phyloP scores from a whole-genome alignment of 768 basidiomycete genomes.

The Paxillus ammoniavirescens region DNA sequence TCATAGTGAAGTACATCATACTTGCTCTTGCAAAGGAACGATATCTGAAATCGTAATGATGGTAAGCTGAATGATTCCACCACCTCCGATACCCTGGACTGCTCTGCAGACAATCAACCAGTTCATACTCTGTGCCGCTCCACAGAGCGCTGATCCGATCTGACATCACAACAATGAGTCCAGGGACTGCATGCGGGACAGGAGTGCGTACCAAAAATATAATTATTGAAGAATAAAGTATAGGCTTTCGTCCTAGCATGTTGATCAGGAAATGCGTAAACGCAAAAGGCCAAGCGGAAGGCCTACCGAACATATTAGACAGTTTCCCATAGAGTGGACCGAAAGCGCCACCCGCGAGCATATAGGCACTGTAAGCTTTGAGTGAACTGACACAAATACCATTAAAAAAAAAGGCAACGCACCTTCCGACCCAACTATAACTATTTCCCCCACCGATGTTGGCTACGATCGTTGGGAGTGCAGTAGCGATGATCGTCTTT shows the following conservation, averaged over 20 bases:
- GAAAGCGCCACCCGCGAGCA: no score
- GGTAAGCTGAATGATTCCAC: conserved; percentile 72
- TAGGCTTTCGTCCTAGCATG: conserved; percentile 54
- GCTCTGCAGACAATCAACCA: conserved; percentile 78
- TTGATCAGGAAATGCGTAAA: conserved; percentile 1
- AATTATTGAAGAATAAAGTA: conserved; percentile 61
- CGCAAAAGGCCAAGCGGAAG: conserved; percentile 18
- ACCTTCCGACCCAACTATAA: no score
- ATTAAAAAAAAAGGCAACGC: no score
- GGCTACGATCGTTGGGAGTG: no score
- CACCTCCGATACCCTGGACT: conserved; percentile 81
- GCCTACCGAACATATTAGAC: no score
- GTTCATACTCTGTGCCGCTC: conserved; percentile 73
- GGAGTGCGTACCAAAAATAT: conserved; percentile 52
- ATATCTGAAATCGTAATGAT: conserved; percentile 83
- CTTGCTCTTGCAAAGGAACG: conserved; percentile 74
- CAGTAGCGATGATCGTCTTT: no score
- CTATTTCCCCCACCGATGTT: no score
- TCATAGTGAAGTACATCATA: neutral
- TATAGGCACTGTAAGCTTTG: no score
- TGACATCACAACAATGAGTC: conserved; percentile 24
- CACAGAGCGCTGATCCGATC: conserved; percentile 79
- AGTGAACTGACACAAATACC: no score
- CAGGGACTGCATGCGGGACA: neutral
- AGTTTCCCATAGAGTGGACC: no score